Conservation (phyloP, 345 rosid species). For the Cochlearia excelsa region DNA sequence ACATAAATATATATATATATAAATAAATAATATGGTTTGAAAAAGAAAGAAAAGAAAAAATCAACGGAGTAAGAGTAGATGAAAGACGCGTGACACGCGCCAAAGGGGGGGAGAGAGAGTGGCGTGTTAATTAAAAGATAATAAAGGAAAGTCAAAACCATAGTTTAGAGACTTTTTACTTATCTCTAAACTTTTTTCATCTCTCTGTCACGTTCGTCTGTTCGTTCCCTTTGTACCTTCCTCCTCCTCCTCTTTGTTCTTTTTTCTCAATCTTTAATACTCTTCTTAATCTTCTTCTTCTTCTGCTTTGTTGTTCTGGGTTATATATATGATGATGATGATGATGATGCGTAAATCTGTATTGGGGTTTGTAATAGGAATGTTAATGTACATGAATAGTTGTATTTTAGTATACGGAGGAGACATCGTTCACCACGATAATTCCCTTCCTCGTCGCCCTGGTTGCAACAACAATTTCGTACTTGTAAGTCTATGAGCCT, state of each 20-base stretch:
- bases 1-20: too few species aligned
- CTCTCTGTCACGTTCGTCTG: neutral
- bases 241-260: neutral
- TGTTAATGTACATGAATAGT: conserved; percentile 30
- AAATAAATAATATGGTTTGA: too few species aligned
- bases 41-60: too few species aligned
- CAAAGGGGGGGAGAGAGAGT: neutral
- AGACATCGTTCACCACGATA: conserved; percentile 90
- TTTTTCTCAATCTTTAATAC: neutral
- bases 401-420: conserved; percentile 50
- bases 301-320: conserved; percentile 1
- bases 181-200: neutral
- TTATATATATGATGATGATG: too few species aligned
- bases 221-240: conserved; percentile 6
- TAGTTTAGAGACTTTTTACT: neutral
- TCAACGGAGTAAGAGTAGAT: too few species aligned
- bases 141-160: neutral
- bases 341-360: neutral
- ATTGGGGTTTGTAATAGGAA: conserved; percentile 6
- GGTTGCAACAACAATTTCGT: conserved; percentile 93
- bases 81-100: neutral
- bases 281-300: conserved; percentile 6
- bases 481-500: conserved; percentile 41
- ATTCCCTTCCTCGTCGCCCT: conserved; percentile 66
- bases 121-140: too few species aligned